A percentile compares a stretch with the other conserved stretches of the same genome.
Conservation (phyloP, 202 grass and related monocot species). For the Zoysia matrella region DNA sequence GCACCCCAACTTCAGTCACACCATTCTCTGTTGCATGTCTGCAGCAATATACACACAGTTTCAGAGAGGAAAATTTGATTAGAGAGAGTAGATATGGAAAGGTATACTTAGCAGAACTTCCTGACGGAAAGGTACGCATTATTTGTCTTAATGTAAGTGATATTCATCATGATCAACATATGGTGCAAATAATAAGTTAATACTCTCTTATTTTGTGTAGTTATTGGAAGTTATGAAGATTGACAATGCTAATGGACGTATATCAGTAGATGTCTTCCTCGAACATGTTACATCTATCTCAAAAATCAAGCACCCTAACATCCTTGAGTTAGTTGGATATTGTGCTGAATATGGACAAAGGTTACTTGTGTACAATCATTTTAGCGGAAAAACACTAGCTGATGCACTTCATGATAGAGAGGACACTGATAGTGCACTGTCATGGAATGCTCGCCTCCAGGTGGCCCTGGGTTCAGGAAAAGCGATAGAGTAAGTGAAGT, state of each 20-base stretch:
- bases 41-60: constrained; percentile 92
- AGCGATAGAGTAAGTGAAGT: constrained; percentile 82
- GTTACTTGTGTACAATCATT: constrained; percentile 85
- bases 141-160: constrained; percentile 23
- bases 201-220: constrained; percentile 55
- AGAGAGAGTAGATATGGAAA: constrained; percentile 73
- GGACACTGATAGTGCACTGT: constrained; percentile 47
- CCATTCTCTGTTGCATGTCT: constrained; percentile 78
- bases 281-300: constrained; percentile 60
- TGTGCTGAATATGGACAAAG: constrained; percentile 87
- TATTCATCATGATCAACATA: constrained; percentile 5
- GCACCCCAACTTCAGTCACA: constrained; percentile 48
- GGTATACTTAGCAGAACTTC: constrained; percentile 83
- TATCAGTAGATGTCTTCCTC: constrained; percentile 80
- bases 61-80: constrained; percentile 82
- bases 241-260: constrained; percentile 72
- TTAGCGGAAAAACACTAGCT: constrained; percentile 78
- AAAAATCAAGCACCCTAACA: constrained; percentile 72
- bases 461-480: constrained; percentile 86
- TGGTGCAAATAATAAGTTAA: constrained; percentile 27
- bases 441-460: constrained; percentile 80
- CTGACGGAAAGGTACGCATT: constrained; percentile 71
- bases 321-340: constrained; percentile 84
- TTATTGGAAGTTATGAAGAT: constrained; percentile 88
- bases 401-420: constrained; percentile 75